Conservation (phyloP, 2,329 filamentous ascomycete species). For the Arthrobotrys sinensis region DNA sequence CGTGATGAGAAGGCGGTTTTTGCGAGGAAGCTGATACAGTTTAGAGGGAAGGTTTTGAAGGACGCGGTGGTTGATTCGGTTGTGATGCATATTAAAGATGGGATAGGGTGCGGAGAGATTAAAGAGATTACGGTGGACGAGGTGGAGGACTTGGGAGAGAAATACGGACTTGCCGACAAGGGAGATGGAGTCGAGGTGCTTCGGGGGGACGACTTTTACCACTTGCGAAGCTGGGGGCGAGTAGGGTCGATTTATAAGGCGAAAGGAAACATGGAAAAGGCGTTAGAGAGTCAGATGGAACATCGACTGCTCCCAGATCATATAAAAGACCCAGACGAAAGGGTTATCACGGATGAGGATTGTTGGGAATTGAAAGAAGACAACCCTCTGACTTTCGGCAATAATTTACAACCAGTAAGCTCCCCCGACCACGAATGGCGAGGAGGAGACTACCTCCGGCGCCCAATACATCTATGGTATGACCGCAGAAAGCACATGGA, state of each 20-base stretch:
- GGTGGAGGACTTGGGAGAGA: constrained; percentile 23
- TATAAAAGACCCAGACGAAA: too few relatives aligned
- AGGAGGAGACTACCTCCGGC: background rate
- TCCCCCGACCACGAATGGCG: background rate
- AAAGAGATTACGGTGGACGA: constrained; percentile 16
- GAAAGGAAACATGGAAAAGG: background rate
- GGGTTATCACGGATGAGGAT: too few relatives aligned
- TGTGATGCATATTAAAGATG: constrained; percentile 79
- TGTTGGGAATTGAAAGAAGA: too few relatives aligned
- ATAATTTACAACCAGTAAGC: background rate
- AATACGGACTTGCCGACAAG: constrained; percentile 14
- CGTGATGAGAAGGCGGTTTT: background rate
- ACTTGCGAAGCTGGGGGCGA: background rate
- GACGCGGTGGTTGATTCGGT: constrained; percentile 73
- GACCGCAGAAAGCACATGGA: too few relatives aligned
- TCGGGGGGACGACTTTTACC: too few relatives aligned
- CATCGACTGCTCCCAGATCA: too few relatives aligned
- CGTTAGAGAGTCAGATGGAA: too few relatives aligned
- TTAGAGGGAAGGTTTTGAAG: background rate
- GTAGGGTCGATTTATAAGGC: background rate
- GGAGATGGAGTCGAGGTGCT: constrained; percentile 14
- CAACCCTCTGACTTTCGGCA: too few relatives aligned
- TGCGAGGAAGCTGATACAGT: background rate
- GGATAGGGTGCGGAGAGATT: constrained; percentile 70
- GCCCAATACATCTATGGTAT: too few relatives aligned